Conservation (phyloP, 73 alveolate genomes). For the Paramecium octaurelia region DNA sequence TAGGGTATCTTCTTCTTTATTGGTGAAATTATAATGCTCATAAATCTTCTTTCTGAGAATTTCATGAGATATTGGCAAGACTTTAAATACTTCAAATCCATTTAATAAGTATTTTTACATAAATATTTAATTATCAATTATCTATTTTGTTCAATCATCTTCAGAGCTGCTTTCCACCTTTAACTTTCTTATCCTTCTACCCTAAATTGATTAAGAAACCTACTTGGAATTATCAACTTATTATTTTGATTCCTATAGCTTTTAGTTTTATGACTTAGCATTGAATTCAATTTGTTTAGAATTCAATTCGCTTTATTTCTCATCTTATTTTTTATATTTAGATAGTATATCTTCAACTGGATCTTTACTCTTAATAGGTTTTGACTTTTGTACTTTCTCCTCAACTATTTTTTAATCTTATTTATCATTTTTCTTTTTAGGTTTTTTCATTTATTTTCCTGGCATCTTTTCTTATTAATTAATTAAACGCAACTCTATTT, state of each 20-base stretch:
- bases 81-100: not conserved
- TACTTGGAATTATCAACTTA: not conserved
- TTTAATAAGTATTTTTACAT: not conserved
- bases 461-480: conserved; percentile 22
- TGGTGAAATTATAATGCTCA: not conserved
- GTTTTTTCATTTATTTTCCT: not conserved
- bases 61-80: not conserved
- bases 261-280: not conserved
- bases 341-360: not conserved
- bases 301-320: not conserved
- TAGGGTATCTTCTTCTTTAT: not conserved
- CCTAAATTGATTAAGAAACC: not conserved
- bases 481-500: not conserved
- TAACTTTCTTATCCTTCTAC: not conserved
- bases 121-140: not conserved
- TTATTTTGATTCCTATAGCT: not conserved
- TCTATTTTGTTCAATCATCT: not conserved
- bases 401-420: not conserved
- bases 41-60: not conserved
- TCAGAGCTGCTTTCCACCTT: not conserved
- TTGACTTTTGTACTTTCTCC: not conserved
- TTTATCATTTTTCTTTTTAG: conserved; percentile 8
- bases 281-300: not conserved
- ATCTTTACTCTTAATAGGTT: not conserved
- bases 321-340: not conserved